Conservation (phyloP, 164 flowering plant species). For the Tinospora cordifolia region DNA sequence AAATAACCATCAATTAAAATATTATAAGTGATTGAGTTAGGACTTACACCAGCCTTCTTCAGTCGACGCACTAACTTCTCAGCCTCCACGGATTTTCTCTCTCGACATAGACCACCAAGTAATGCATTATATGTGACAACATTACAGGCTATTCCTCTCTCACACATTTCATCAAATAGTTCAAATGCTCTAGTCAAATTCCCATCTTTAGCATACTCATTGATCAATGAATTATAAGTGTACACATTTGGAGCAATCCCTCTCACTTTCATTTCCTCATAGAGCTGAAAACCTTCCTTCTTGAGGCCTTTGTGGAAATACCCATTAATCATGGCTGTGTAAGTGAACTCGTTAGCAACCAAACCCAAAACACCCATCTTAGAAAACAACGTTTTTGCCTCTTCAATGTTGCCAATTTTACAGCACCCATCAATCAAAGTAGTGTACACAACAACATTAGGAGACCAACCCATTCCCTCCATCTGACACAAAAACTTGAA, state of each 20-base stretch:
- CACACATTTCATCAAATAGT: slow-evolving; percentile 63
- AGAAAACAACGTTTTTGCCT: slow-evolving; percentile 31
- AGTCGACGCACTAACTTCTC: slow-evolving; percentile 37
- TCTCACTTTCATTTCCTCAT: slow-evolving; percentile 47
- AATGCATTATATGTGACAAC: slow-evolving; percentile 58
- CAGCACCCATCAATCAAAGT: slow-evolving; percentile 74
- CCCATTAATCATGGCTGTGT: slow-evolving; percentile 62
- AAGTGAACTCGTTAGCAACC: slow-evolving; percentile 56
- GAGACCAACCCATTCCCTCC: slow-evolving; percentile 32
- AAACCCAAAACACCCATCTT: slow-evolving; percentile 49
- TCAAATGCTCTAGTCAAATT: slow-evolving; percentile 30
- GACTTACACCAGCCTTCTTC: slow-evolving; percentile 36
- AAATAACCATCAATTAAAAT: slow-evolving; percentile 54
- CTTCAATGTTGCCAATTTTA: slow-evolving; percentile 19
- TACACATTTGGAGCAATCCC: slow-evolving; percentile 50
- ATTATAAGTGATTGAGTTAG: slow-evolving; percentile 49
- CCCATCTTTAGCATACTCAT: slow-evolving; percentile 39
- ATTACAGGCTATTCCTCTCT: slow-evolving; percentile 42
- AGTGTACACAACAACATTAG: slow-evolving; percentile 56
- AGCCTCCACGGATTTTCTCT: slow-evolving; percentile 33
- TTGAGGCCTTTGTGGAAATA: slow-evolving; percentile 47
- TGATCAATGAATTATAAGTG: slow-evolving; percentile 52
- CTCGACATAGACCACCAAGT: slow-evolving; percentile 45
- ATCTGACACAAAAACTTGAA: slow-evolving; percentile 30
- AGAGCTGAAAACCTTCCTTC: slow-evolving; percentile 56